Conservation (phyloP, 2,329 filamentous ascomycete genomes). For the Aspergillus vadensis region DNA sequence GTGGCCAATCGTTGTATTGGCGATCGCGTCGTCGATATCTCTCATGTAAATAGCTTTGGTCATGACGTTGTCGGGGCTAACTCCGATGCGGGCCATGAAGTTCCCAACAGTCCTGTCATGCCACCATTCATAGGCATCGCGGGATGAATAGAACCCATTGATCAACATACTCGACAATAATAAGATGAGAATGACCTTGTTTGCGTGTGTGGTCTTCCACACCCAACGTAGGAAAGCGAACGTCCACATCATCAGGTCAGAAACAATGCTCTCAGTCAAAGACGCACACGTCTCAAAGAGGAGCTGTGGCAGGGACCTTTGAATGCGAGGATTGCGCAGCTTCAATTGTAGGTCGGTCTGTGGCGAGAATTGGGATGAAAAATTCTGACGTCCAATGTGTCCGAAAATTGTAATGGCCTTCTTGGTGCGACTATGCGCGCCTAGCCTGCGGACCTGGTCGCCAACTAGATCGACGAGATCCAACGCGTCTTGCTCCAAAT, state of each 20-base stretch:
- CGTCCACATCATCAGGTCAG: conserved; percentile 75
- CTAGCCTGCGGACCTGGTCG: conserved; percentile 51
- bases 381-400: conserved; percentile 48
- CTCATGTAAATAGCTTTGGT: conserved; percentile 80
- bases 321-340: conserved; percentile 60
- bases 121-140: conserved; percentile 79
- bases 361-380: conserved; percentile 41
- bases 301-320: conserved; percentile 66
- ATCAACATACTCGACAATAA: conserved; percentile 68
- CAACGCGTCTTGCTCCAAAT: conserved; percentile 55
- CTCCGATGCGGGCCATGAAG: conserved; percentile 80
- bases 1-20: conserved; percentile 36
- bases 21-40: conserved; percentile 71
- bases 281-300: conserved; percentile 67
- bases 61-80: conserved; percentile 78
- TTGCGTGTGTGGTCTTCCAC: conserved; percentile 69
- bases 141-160: conserved; percentile 75
- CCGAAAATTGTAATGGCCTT: conserved; percentile 53
- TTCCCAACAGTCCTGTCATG: conserved; percentile 74
- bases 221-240: conserved; percentile 66
- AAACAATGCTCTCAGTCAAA: conserved; percentile 75
- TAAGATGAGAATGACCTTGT: conserved; percentile 71
- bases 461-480: conserved; percentile 54
- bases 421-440: conserved; percentile 50
- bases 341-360: conserved; percentile 38